phyloP scores from a whole-genome alignment of 106 monocot genomes.

The Vanilla planifolia region DNA sequence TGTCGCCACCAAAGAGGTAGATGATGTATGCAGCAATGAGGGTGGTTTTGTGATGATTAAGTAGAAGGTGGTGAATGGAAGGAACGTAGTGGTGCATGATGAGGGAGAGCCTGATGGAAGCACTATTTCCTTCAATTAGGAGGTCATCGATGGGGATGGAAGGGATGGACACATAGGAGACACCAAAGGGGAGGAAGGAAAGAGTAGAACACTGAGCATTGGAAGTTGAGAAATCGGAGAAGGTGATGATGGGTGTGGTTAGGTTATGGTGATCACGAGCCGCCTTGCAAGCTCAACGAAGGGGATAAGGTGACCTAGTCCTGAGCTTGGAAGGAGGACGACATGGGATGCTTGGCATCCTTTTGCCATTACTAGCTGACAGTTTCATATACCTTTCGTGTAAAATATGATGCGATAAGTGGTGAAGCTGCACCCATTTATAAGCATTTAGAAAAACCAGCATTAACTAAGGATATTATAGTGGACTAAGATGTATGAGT shows the following conservation, averaged over 20 bases:
- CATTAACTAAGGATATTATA: no score
- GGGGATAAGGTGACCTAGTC: slow-evolving; percentile 53
- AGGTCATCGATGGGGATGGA: not conserved
- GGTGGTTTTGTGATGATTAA: not conserved
- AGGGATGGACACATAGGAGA: slow-evolving; percentile 3
- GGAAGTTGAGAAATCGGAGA: slow-evolving; percentile 21
- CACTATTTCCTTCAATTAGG: not conserved
- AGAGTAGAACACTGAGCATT: slow-evolving; percentile 13
- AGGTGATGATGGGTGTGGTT: slow-evolving; percentile 38
- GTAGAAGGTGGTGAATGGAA: slow-evolving; percentile 1
- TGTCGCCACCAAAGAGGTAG: slow-evolving; percentile 20
- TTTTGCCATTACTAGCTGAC: no score
- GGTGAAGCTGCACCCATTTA: no score
- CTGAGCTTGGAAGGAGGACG: slow-evolving; percentile 37
- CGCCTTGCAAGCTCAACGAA: slow-evolving; percentile 35
- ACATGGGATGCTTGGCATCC: slow-evolving; percentile 17
- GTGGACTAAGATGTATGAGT: no score
- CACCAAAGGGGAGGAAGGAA: slow-evolving; percentile 23
- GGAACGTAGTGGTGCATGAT: slow-evolving; percentile 12
- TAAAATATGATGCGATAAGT: no score
- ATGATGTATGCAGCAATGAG: slow-evolving; percentile 15
- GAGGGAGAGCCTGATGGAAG: slow-evolving; percentile 4
- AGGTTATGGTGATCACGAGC: slow-evolving; percentile 24
- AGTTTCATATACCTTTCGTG: no score
- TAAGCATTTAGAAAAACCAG: no score